Base-by-base conservation (phyloP, 768 basidiomycete genomes). In the Pleurotus tuoliensis region DNA sequence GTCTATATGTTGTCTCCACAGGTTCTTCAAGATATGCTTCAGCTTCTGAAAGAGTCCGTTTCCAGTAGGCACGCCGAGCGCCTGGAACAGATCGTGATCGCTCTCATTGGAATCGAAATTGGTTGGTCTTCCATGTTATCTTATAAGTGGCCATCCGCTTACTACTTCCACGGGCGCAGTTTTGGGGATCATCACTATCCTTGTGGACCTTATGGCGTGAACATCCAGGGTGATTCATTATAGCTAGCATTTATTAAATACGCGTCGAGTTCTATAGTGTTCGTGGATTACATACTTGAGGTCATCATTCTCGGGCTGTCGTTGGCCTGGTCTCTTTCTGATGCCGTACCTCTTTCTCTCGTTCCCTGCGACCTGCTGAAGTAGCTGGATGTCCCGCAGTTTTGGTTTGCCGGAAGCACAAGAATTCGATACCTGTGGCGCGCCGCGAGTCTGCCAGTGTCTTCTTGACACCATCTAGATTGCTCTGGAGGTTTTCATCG, bases 21-120 rank as follows among this genome's bases (percentile, higher is more conserved):
- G 92, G 91, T 98, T 50, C 73, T 98, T 37, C 95, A 98, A 78
- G 95, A 98, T 69, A 96, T 98, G 91, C 82, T 98, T 9, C 89
- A 94, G 66, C 81, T 98, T 51, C 75, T 98, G 52, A 98, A 98
- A 71, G 95, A 97, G 71, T 91, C 92, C 9, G 94, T 96, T 22
- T 92, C 92, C 24, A 93, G 87, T 61, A 84, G 86, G 63, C 93
- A 97, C 65, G 85, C 92, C 1, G 94, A 97, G 70, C 82, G 92
- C 22, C 79, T 97, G 6, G 94, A 97, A 69, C 90, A 92, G 68
- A 93, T 97, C 56, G 90, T 97, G 60, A 96, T 97, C 59, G 86
- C 84, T 49, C 76, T 97, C 56, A 96, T 97, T 66, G 94, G 74
- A 40, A 88, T 95, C 51, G 92, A 93, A 71, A 94, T 94, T 56